Evolutionary conservation across 2,329 filamentous ascomycete genomes (phyloP).

Genomic region (Alternaria arborescens): DNA sequence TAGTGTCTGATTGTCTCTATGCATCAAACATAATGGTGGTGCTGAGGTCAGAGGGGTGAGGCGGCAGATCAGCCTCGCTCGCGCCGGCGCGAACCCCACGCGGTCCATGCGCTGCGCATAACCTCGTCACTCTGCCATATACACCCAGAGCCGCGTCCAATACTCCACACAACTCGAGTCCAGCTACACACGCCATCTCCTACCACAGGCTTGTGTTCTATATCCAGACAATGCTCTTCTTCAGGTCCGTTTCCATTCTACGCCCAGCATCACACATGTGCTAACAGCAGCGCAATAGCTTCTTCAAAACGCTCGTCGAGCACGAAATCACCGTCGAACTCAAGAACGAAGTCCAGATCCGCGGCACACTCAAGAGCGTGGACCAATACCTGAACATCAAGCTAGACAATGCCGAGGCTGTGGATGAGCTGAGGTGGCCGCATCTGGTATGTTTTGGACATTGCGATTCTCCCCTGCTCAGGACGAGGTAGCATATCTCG

Average conservation of each 20-base stretch:
- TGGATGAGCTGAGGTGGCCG: conserved; percentile 93
- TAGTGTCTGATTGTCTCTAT: neutral
- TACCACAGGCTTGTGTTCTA: too few relatives aligned
- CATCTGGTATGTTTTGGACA: conserved; percentile 70
- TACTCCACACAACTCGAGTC: conserved; percentile 3
- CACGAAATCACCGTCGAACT: conserved; percentile 97
- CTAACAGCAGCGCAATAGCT: conserved; percentile 54
- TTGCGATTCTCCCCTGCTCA: neutral
- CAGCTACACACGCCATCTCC: neutral
- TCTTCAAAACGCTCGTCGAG: conserved; percentile 99
- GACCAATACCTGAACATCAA: conserved; percentile 99
- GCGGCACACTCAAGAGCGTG: conserved; percentile 93
- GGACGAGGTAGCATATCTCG: neutral
- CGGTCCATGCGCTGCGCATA: conserved; percentile 25
- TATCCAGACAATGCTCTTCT: conserved; percentile 58
- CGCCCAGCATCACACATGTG: neutral
- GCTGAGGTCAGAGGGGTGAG: conserved; percentile 13
- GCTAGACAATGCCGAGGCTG: conserved; percentile 90
- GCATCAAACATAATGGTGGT: neutral
- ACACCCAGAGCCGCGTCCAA: conserved; percentile 10
- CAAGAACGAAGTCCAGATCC: conserved; percentile 98
- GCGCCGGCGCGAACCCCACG: conserved; percentile 27
- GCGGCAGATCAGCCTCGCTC: conserved; percentile 29
- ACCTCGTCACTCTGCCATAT: conserved; percentile 14
- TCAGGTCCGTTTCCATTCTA: conserved; percentile 53